Percentiles rank a stretch among this genome's conserved stretches.
Conservation (phyloP, 2,329 filamentous ascomycete genomes). For the Aspergillus eucalypticola region DNA sequence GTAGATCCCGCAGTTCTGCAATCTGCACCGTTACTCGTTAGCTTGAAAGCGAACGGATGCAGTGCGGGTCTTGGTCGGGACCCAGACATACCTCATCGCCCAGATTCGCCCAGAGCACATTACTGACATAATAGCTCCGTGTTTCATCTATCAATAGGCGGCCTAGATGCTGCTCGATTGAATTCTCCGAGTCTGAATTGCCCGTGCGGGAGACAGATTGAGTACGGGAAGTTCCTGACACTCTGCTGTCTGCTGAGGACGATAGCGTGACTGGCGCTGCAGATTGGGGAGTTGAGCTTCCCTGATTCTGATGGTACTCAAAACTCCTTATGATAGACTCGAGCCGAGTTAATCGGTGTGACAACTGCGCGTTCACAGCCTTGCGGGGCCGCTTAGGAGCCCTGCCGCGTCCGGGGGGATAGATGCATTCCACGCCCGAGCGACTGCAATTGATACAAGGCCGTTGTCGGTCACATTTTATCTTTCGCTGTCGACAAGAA, state of each 20-base stretch:
- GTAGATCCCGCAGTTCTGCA: slow-evolving; percentile 59
- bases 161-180: slow-evolving; percentile 49
- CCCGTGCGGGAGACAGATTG: background rate
- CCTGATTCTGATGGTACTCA: slow-evolving; percentile 37
- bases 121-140: slow-evolving; percentile 62
- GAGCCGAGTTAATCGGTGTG: slow-evolving; percentile 56
- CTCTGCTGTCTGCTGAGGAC: slow-evolving; percentile 7
- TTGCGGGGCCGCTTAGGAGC: slow-evolving; percentile 19
- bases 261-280: slow-evolving; percentile 24
- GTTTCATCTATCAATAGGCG: slow-evolving; percentile 61
- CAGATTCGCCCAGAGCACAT: slow-evolving; percentile 61
- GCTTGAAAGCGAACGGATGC: background rate
- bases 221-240: background rate
- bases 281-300: background rate
- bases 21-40: slow-evolving; percentile 40
- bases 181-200: background rate
- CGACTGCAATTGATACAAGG: slow-evolving; percentile 50
- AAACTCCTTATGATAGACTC: slow-evolving; percentile 59
- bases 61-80: background rate
- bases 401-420: slow-evolving; percentile 27
- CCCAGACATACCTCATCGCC: slow-evolving; percentile 53
- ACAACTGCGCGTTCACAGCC: slow-evolving; percentile 31
- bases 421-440: slow-evolving; percentile 38
- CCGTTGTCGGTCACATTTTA: slow-evolving; percentile 45
- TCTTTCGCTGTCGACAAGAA: slow-evolving; percentile 42